A percentile compares a stretch with the other conserved stretches of the same genome.
Evolutionary conservation across 2,329 filamentous ascomycete species (phyloP).

Genomic region (Penicillium thymicola): DNA sequence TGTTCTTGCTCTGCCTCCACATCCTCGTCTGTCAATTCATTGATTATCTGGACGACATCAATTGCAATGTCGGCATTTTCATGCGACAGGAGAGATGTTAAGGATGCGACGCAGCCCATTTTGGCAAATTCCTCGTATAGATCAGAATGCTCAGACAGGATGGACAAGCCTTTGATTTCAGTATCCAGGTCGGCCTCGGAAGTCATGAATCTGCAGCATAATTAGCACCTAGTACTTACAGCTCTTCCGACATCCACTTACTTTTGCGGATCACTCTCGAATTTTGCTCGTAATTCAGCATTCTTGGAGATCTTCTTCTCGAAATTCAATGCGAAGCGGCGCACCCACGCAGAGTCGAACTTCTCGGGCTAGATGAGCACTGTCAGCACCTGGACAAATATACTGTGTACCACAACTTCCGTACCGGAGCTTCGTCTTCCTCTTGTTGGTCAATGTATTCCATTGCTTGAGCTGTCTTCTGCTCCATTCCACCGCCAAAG

Average conservation of each 20-base stretch:
- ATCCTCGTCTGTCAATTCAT: constrained; percentile 90
- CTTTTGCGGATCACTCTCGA: constrained; percentile 73
- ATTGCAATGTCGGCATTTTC: constrained; percentile 98
- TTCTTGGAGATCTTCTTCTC: constrained; percentile 91
- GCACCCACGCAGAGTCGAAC: constrained; percentile 79
- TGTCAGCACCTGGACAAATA: constrained; percentile 20
- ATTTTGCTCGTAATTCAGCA: constrained; percentile 80
- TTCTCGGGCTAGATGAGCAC: constrained; percentile 57
- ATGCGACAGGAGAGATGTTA: constrained; percentile 81
- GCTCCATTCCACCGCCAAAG: constrained; percentile 86
- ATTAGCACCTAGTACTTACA: constrained; percentile 17
- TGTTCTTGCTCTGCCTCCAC: constrained; percentile 75
- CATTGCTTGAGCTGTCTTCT: constrained; percentile 75
- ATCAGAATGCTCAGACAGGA: constrained; percentile 80
- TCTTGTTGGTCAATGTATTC: constrained; percentile 79
- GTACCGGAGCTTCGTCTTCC: constrained; percentile 47
- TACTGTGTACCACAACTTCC: constrained; percentile 1
- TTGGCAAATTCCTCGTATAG: constrained; percentile 78
- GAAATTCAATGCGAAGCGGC: constrained; percentile 75
- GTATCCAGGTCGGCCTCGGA: constrained; percentile 86
- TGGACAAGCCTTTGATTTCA: constrained; percentile 80
- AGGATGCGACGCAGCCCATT: constrained; percentile 66
- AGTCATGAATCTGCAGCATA: constrained; percentile 59
- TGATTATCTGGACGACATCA: constrained; percentile 81
- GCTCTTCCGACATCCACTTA: constrained; percentile 35